These are phyloP conservation scores for Lignosus rhinocerotis DNA, from an alignment of 1,284 basidiomycete species.

Conservation along the genomic window DNA sequence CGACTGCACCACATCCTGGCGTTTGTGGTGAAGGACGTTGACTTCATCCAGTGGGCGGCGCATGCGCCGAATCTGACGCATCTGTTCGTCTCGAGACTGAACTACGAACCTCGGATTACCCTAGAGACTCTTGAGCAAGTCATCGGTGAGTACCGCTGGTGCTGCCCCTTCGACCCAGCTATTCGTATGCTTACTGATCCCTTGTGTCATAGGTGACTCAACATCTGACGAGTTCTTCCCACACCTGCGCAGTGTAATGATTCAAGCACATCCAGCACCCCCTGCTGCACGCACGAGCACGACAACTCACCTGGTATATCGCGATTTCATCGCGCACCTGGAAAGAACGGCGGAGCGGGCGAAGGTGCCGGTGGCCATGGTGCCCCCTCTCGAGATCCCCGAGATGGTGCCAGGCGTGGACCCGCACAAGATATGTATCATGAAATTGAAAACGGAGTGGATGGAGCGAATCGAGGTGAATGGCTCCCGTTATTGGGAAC, in stretches of 20 bases:
- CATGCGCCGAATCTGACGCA: slow-evolving; percentile 17
- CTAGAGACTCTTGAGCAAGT: slow-evolving; percentile 11
- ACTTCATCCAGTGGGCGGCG: slow-evolving; percentile 11
- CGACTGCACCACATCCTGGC: slow-evolving; percentile 18
- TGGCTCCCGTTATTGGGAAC: slow-evolving; percentile 12
- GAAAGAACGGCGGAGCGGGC: slow-evolving; percentile 2
- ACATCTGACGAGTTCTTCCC: slow-evolving; percentile 11
- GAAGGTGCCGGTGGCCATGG: slow-evolving; percentile 5
- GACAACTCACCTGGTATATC: neutral
- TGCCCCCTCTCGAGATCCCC: slow-evolving; percentile 7
- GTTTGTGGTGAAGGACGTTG: slow-evolving; percentile 4
- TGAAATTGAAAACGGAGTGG: slow-evolving; percentile 13
- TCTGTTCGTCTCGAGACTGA: slow-evolving; percentile 11
- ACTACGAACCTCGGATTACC: slow-evolving; percentile 10
- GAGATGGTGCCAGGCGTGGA: slow-evolving; percentile 6
- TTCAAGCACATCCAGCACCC: slow-evolving; percentile 16
- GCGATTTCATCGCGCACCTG: slow-evolving; percentile 10
- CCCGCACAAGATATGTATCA: slow-evolving; percentile 8
- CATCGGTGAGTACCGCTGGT: slow-evolving; percentile 7
- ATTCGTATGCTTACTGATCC: neutral
- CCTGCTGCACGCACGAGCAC: neutral
- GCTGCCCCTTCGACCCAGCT: too few species aligned
- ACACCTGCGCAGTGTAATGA: slow-evolving; percentile 8
- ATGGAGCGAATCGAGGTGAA: slow-evolving; percentile 13
- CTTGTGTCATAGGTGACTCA: neutral